Percentiles rank a stretch among this genome's conserved stretches.
phyloP scores from a whole-genome alignment of 352 stramenopile species.

The Globisporangium ultimum region DNA sequence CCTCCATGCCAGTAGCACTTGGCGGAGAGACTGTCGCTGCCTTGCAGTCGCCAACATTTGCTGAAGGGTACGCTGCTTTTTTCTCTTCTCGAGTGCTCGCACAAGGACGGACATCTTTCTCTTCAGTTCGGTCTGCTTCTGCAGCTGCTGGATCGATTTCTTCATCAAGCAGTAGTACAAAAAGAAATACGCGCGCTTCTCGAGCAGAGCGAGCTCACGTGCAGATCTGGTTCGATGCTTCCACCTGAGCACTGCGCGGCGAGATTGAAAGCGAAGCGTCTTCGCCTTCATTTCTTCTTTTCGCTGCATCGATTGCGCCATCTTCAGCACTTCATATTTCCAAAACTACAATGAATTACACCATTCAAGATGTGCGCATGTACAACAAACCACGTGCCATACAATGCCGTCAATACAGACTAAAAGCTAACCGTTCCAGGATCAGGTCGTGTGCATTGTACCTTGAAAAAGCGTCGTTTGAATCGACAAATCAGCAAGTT shows the following conservation, averaged over 20 bases:
- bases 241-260: slow-evolving; percentile 1
- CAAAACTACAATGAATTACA: neutral
- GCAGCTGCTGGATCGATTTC: slow-evolving; percentile 10
- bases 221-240: neutral
- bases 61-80: neutral
- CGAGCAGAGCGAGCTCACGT: slow-evolving; percentile 1
- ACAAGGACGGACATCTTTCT: neutral
- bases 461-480: slow-evolving; percentile 6
- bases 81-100: neutral
- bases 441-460: neutral
- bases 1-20: slow-evolving; percentile 3
- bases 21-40: neutral
- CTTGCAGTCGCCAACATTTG: neutral
- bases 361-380: neutral
- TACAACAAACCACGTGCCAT: neutral
- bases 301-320: neutral
- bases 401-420: too few species aligned
- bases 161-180: slow-evolving; percentile 19
- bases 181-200: slow-evolving; percentile 18
- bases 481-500: neutral
- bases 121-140: neutral
- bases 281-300: neutral
- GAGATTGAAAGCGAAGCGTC: slow-evolving; percentile 3
- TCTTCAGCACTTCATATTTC: neutral
- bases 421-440: neutral